These are phyloP conservation scores for Aureobasidium vineae DNA, from an alignment of 2,329 filamentous ascomycete species.

Conservation along the genomic window DNA sequence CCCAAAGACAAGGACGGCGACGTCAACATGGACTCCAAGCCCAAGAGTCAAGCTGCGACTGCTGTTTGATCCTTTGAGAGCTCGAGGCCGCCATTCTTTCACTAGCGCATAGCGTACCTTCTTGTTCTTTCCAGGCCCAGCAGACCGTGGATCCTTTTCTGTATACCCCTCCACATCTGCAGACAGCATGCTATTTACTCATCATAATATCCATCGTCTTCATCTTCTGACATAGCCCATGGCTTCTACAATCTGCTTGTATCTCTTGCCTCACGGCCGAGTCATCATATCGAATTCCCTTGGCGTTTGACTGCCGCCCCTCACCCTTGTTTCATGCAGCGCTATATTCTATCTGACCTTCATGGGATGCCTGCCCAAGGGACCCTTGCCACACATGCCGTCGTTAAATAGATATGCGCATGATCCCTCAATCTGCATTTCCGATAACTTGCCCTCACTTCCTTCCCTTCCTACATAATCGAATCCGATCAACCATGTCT, in stretches of 20 bases:
- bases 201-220: neutral
- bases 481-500: neutral
- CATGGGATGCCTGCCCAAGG: neutral
- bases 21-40: slow-evolving; percentile 43
- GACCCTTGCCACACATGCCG: neutral
- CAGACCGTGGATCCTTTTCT: slow-evolving; percentile 12
- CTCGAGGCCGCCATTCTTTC: neutral
- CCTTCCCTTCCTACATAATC: too few species aligned
- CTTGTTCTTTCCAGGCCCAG: neutral
- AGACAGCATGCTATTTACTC: neutral
- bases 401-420: neutral
- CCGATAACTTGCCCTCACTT: neutral
- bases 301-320: neutral
- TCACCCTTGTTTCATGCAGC: neutral
- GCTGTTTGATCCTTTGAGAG: neutral
- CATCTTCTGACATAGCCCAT: neutral
- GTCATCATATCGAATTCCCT: neutral
- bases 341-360: neutral
- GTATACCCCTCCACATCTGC: slow-evolving; percentile 22
- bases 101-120: neutral
- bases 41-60: neutral
- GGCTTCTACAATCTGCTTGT: neutral
- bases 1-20: slow-evolving; percentile 33
- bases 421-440: too few species aligned
- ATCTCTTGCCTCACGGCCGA: neutral